These are phyloP conservation scores for Diaporthe humulicola DNA, from an alignment of 2,329 filamentous ascomycete species.

Conservation along the genomic window DNA sequence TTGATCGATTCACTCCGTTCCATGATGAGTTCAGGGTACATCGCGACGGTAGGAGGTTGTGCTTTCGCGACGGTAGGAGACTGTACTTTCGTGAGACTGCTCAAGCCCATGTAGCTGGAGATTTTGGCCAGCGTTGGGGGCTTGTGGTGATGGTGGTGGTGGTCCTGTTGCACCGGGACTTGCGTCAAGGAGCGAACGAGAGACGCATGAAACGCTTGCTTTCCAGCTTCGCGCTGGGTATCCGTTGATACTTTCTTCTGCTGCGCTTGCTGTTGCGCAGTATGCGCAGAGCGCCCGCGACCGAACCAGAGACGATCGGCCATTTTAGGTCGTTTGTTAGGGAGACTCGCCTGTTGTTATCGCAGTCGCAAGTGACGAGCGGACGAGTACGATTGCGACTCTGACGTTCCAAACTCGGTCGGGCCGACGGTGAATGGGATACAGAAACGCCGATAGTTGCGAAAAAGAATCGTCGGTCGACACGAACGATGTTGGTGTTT, in stretches of 20 bases:
- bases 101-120: conserved; percentile 38
- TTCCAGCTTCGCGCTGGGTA: conserved; percentile 1
- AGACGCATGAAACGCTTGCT: neutral
- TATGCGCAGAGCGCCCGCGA: conserved; percentile 30
- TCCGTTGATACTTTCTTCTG: neutral
- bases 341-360: neutral
- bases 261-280: conserved; percentile 7
- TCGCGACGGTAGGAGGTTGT: conserved; percentile 2
- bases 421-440: neutral
- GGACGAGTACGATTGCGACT: neutral
- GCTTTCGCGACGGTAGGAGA: conserved; percentile 18
- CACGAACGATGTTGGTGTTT: neutral
- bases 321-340: conserved; percentile 9
- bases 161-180: conserved; percentile 13
- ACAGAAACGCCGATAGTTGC: neutral
- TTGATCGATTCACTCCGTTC: conserved; percentile 28
- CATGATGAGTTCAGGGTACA: conserved; percentile 27
- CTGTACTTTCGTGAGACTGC: conserved; percentile 25
- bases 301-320: conserved; percentile 32
- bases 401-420: neutral
- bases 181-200: conserved; percentile 32
- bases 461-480: neutral
- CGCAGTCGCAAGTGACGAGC: neutral
- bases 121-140: conserved; percentile 33
- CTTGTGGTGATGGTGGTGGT: conserved; percentile 5